A percentile compares a stretch with the other conserved stretches of the same genome.
These are phyloP conservation scores for Yarrowia porcina DNA, from an alignment of 805 yeast species.

Conservation along the genomic window DNA sequence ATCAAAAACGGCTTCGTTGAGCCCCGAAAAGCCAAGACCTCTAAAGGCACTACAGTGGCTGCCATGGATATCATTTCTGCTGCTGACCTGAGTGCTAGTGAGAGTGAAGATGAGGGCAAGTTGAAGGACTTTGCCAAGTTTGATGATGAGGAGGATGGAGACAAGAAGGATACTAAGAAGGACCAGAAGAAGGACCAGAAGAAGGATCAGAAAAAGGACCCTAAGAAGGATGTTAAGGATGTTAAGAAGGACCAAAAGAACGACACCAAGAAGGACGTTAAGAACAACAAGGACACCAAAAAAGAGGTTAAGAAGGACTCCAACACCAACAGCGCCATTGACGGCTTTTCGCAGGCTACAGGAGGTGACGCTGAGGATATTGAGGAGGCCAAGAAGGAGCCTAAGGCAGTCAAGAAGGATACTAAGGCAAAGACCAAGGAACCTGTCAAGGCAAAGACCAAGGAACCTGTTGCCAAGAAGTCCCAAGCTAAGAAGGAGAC, in stretches of 20 bases:
- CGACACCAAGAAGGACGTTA: neutral
- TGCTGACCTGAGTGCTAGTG: conserved; percentile 7
- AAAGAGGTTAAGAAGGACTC: neutral
- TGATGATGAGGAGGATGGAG: neutral
- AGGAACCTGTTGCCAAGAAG: neutral
- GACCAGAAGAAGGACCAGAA: neutral
- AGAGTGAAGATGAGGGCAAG: neutral
- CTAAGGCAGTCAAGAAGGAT: neutral
- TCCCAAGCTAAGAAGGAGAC: no score
- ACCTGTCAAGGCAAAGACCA: neutral
- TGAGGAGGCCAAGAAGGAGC: neutral
- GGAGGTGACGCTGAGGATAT: neutral
- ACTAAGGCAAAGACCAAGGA: neutral
- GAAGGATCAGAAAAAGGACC: neutral
- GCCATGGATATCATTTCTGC: conserved; percentile 9
- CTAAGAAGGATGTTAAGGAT: neutral
- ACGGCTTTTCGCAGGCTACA: neutral
- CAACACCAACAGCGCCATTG: neutral
- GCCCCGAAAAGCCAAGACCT: neutral
- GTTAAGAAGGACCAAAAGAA: neutral
- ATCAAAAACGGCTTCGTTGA: conserved; percentile 22
- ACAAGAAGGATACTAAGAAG: neutral
- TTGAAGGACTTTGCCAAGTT: neutral
- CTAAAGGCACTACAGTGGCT: neutral
- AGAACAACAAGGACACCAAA: neutral